phyloP scores from a whole-genome alignment of 2,329 filamentous ascomycete genomes.

The Hymenoscyphus occultus region DNA sequence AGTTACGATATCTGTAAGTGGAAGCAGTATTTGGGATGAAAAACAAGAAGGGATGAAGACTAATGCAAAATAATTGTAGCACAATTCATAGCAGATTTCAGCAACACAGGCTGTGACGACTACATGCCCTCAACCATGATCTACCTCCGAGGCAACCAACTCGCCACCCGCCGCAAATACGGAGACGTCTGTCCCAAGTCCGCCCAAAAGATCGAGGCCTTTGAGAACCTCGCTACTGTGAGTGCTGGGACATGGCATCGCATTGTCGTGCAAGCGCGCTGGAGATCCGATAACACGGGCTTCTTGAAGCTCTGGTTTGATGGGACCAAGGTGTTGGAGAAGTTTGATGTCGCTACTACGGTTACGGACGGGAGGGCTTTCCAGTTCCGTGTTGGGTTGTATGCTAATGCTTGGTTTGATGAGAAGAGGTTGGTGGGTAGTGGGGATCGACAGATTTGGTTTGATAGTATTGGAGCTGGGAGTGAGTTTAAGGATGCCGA shows the following conservation, averaged over 20 bases:
- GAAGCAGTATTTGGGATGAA: background rate
- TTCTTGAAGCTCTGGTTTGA: slow-evolving; percentile 48
- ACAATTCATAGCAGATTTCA: slow-evolving; percentile 51
- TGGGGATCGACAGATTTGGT: slow-evolving; percentile 46
- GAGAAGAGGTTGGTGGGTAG: slow-evolving; percentile 39
- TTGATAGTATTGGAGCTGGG: slow-evolving; percentile 47
- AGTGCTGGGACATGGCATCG: slow-evolving; percentile 46
- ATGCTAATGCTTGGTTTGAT: slow-evolving; percentile 51
- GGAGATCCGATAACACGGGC: slow-evolving; percentile 44
- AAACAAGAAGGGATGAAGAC: background rate
- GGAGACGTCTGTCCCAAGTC: slow-evolving; percentile 37
- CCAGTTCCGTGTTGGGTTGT: slow-evolving; percentile 47
- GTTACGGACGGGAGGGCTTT: slow-evolving; percentile 44
- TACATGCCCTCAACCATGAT: slow-evolving; percentile 50
- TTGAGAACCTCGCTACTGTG: slow-evolving; percentile 40
- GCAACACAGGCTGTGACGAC: slow-evolving; percentile 43
- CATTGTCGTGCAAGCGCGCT: slow-evolving; percentile 45
- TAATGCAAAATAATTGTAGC: slow-evolving; percentile 39
- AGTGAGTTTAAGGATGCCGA: slow-evolving; percentile 42
- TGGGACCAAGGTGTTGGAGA: slow-evolving; percentile 44
- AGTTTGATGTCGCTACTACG: slow-evolving; percentile 43
- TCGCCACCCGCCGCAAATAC: slow-evolving; percentile 43
- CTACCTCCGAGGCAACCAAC: slow-evolving; percentile 44
- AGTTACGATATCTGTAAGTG: slow-evolving; percentile 33
- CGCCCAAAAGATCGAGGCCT: slow-evolving; percentile 36